These are phyloP conservation scores for Avena eriantha DNA, from an alignment of 176 grass and related monocot genomes.

Conservation along the genomic window DNA sequence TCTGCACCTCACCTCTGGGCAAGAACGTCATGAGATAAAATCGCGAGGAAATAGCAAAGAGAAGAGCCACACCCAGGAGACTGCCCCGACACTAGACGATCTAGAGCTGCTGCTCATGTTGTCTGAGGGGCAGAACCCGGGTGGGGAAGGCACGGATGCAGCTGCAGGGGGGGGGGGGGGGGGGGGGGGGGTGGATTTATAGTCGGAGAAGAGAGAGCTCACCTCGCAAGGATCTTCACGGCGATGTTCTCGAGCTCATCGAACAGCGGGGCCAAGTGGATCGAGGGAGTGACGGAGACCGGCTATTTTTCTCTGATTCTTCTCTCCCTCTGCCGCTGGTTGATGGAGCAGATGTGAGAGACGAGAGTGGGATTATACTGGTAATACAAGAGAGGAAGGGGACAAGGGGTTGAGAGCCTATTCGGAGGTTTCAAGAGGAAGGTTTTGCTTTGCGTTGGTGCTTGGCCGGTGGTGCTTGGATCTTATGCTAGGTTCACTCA, in stretches of 20 bases:
- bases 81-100: neutral
- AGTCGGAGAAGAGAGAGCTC: neutral
- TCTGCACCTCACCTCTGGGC: neutral
- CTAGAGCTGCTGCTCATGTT: constrained; percentile 20
- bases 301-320: neutral
- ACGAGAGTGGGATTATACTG: neutral
- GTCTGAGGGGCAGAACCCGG: neutral
- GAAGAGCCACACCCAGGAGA: neutral
- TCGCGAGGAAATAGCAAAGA: neutral
- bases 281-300: constrained; percentile 41
- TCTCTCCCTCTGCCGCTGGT: neutral
- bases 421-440: constrained; percentile 37
- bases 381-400: constrained; percentile 4
- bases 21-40: constrained; percentile 23
- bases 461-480: constrained; percentile 29
- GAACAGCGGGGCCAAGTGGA: neutral
- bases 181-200: constrained; percentile 8
- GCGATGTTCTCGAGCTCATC: constrained; percentile 29
- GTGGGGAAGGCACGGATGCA: neutral
- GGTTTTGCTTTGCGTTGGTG: neutral
- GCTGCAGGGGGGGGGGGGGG: neutral
- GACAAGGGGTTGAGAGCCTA: neutral
- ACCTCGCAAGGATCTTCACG: constrained; percentile 9
- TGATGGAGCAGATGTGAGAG: neutral
- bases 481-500: neutral